Evolutionary conservation across 305 asterid genomes (phyloP).

Genomic region (Fraxinus nigra): DNA sequence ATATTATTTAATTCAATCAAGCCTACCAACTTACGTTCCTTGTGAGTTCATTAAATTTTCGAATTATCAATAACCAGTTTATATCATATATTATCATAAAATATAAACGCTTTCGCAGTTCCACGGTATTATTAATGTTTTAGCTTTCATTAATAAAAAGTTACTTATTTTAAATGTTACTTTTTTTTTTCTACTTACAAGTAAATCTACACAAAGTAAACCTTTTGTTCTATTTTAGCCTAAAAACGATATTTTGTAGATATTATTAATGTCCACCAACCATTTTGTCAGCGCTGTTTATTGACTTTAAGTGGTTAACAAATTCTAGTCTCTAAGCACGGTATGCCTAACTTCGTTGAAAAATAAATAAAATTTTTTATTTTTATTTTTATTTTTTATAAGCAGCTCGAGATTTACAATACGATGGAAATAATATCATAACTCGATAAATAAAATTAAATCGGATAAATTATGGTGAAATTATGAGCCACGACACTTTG

Average conservation of each 20-base stretch:
- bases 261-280: background rate
- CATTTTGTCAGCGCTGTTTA: background rate
- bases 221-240: background rate
- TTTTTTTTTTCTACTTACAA: background rate
- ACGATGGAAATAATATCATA: background rate
- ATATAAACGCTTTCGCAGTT: background rate
- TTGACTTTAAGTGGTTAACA: background rate
- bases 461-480: background rate
- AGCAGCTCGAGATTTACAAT: background rate
- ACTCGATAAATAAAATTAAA: background rate
- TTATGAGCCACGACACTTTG: background rate
- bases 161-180: background rate
- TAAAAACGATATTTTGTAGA: background rate
- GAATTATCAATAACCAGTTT: background rate
- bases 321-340: background rate
- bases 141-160: background rate
- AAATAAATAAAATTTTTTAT: background rate
- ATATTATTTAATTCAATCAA: background rate
- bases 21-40: background rate
- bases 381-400: too few species aligned
- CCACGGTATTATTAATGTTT: background rate
- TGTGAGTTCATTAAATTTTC: background rate
- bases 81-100: background rate
- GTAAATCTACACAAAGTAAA: background rate
- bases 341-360: background rate